Evolutionary conservation across 2,329 filamentous ascomycete genomes (phyloP), one percentile per base, ranked within the genome.

Genomic region (Alternaria arbusti): DNA sequence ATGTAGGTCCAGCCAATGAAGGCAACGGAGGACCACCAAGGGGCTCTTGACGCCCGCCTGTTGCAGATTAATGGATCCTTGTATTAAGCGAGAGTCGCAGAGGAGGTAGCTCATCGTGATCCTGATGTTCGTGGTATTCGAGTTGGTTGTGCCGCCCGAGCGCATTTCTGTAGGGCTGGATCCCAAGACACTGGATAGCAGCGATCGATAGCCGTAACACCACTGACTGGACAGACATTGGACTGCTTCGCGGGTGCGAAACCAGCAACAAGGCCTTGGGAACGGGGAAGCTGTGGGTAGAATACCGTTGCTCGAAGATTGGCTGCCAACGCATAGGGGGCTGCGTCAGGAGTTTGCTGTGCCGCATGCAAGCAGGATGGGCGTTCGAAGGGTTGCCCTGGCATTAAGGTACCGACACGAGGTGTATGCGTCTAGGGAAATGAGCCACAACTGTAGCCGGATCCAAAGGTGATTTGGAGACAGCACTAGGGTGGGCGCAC

Each of bases 331-430:
- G 50, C 60, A 46, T 43, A 50, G 57, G 44, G 36, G 28, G 26
- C 25, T 30, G 56, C 56, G 25, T 44, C 56, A 59, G 46, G 47
- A 52, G 47, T 26, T 40, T 59, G 50, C 56, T 59, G 60, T 55
- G 50, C 56, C 56, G 57, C 56, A 63, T 30, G 26, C 20, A 44
- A 49, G 49, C 44, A 36, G 47, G n/a, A 26, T 22, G 17, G 23
- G 54, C 46, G 26, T 54, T 13, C 22, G 43, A 50, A 54, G 44
- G 44, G 56, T 20, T 10, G 56, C 23, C 49, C 32, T 44, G 25
- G 49, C 30, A 26, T n/a, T 12, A 45, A 50, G 20, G 25, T 45
- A n/a, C 49, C 22, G 56, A 57, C 55, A 54, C 25, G 22, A 51
- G 54, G 46, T 40, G 56, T 46, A 36, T 22, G 26, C 28, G 36